Evolutionary conservation across 179 eudicot genomes (phyloP), one percentile per base, ranked within the genome.

Genomic region (Actinidia arguta): DNA sequence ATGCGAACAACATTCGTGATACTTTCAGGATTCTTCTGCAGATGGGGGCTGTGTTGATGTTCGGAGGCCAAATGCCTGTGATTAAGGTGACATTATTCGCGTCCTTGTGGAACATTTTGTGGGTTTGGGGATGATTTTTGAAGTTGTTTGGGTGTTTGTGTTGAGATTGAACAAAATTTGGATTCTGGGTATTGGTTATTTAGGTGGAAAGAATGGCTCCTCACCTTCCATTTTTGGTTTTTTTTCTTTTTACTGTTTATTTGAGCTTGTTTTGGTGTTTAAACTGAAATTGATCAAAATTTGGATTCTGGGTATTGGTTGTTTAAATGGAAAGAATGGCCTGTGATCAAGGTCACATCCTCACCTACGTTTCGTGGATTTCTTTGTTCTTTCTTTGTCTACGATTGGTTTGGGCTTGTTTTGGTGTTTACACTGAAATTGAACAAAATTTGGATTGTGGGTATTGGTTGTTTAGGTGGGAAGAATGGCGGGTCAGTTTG

Each of bases 401-500:
- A 6, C 25, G 67, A 7, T 62, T 62, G 67, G 22, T 62, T 62
- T 20, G 67, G 14, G 61, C 61, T 3, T 16, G 61, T 6, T 55
- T 55, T 55, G 67, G 67, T 20, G 27, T 62, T 62, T 22, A 62
- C 5, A 55, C 14, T 55, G 61, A 16, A 55, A 55, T 11, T 12
- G 14, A 55, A 55, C 61, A 55, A 55, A 55, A 10, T 11, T 22
- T 62, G 67, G 11, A 20, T 20, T 25, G 25, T 64, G 16, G 39
- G 42, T 64, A 31, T 76, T 56, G 58, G 56, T 52, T 76, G 46
- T 25, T 25, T 76, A 94, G 95, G 93, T 94, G 61, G 98, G 98
- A 59, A 92, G 97, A 90, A 93, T 94, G 98, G 98, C 96, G 5
- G 98, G 98, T 27, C 98, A 93, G 73, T 94, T 94, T 82, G 98